Percentiles rank a stretch among this genome's conserved stretches.
These are phyloP conservation scores for Rhizophagus clarus DNA, from an alignment of 192 early-diverging fungal genomes.

Conservation along the genomic window DNA sequence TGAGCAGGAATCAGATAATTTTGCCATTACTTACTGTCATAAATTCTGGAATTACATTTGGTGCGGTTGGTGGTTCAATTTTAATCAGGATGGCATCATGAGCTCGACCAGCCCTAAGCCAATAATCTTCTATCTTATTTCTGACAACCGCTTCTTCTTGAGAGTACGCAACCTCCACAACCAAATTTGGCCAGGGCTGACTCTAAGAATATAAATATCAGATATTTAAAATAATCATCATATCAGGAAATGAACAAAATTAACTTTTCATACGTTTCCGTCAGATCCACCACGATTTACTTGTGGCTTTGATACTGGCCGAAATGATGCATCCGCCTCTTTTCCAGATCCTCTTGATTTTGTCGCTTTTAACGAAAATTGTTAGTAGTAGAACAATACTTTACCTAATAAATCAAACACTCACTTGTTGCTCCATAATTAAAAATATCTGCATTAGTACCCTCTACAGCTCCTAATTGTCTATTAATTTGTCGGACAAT, in stretches of 20 bases:
- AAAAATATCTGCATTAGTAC: slow-evolving; percentile 19
- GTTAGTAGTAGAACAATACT: slow-evolving; percentile 22
- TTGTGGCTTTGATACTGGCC: slow-evolving; percentile 1
- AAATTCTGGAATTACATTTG: background rate
- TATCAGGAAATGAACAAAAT: background rate
- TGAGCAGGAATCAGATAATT: slow-evolving; percentile 4
- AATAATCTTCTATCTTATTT: background rate
- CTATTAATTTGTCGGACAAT: background rate
- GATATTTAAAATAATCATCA: slow-evolving; percentile 12
- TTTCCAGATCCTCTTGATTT: background rate
- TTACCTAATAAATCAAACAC: background rate
- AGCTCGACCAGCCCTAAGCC: background rate
- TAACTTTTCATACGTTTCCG: slow-evolving; percentile 18
- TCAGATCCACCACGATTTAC: slow-evolving; percentile 21
- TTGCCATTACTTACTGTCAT: slow-evolving; percentile 19
- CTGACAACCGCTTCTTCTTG: background rate
- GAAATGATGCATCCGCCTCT: slow-evolving; percentile 14
- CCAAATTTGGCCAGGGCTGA: slow-evolving; percentile 2
- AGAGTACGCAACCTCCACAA: background rate
- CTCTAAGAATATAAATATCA: slow-evolving; percentile 1
- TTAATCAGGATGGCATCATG: slow-evolving; percentile 10
- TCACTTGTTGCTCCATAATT: slow-evolving; percentile 10
- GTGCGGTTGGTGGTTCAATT: background rate
- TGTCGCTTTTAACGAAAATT: slow-evolving; percentile 21
- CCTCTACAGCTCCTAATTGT: background rate